These are phyloP conservation scores for Trypanosoma platydactyli DNA, from an alignment of 208 protist species.

Conservation along the genomic window DNA sequence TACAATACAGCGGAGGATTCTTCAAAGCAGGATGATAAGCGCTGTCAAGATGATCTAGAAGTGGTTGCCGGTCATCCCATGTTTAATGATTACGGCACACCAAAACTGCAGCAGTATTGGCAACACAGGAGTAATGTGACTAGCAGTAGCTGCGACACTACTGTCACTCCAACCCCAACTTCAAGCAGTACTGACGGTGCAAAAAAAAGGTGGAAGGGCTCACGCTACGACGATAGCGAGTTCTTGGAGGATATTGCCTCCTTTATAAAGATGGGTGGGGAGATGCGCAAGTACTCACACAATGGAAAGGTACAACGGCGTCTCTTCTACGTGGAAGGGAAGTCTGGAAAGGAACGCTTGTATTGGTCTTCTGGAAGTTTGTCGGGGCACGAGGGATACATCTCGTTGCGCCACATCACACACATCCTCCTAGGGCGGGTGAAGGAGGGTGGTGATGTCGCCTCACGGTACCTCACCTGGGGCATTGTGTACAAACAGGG, in stretches of 20 bases:
- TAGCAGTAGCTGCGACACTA: not conserved
- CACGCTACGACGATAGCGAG: slow-evolving; percentile 51
- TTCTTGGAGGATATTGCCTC: slow-evolving; percentile 51
- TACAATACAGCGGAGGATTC: slow-evolving; percentile 56
- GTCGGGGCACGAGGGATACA: slow-evolving; percentile 29
- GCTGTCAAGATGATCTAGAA: not conserved
- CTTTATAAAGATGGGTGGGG: slow-evolving; percentile 72
- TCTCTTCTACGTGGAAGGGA: slow-evolving; percentile 54
- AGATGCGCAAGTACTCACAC: slow-evolving; percentile 42
- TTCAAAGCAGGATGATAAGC: slow-evolving; percentile 16
- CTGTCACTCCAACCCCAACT: slow-evolving; percentile 9
- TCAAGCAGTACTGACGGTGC: not conserved
- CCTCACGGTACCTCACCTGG: slow-evolving; percentile 16
- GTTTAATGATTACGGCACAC: not conserved
- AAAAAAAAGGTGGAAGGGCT: slow-evolving; percentile 4
- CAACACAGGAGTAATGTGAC: not conserved
- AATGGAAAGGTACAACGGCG: slow-evolving; percentile 42
- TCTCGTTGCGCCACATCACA: slow-evolving; percentile 46
- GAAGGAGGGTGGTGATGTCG: slow-evolving; percentile 34
- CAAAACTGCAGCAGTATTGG: slow-evolving; percentile 11
- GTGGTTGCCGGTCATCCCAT: not conserved
- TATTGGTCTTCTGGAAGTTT: slow-evolving; percentile 45
- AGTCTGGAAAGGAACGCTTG: slow-evolving; percentile 31
- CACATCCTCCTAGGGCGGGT: slow-evolving; percentile 58
- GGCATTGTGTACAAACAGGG: not conserved